Conservation (phyloP, 2,329 filamentous ascomycete genomes). For the Xylaria sp. region DNA sequence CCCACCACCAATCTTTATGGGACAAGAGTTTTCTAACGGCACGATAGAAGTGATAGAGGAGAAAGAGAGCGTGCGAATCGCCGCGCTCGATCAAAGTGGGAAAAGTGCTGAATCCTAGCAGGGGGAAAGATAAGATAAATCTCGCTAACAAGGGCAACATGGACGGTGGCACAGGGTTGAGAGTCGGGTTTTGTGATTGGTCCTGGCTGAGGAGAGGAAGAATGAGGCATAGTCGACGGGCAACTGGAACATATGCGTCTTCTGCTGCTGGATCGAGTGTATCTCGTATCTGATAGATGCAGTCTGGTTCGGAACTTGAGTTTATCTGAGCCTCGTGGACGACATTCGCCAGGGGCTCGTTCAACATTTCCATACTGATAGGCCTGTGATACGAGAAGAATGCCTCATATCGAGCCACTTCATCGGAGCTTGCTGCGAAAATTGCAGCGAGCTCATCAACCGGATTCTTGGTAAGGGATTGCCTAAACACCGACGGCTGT, state of each 20-base stretch:
- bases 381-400: constrained; percentile 34
- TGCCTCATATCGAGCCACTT: constrained; percentile 18
- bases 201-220: constrained; percentile 9
- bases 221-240: constrained; percentile 14
- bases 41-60: constrained; percentile 33
- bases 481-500: constrained; percentile 23
- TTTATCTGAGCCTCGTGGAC: not conserved
- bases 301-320: not conserved
- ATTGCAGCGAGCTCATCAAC: constrained; percentile 1
- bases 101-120: constrained; percentile 29
- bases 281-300: not conserved
- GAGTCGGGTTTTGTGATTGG: not conserved
- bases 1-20: constrained; percentile 27
- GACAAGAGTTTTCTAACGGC: constrained; percentile 22
- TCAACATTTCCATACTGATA: constrained; percentile 17
- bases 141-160: constrained; percentile 3
- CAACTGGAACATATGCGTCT: constrained; percentile 15
- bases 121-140: constrained; percentile 27
- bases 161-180: not conserved
- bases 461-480: constrained; percentile 11
- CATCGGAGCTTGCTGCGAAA: constrained; percentile 15
- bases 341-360: not conserved
- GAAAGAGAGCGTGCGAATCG: constrained; percentile 28
- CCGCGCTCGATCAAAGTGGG: constrained; percentile 26
- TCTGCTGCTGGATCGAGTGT: constrained; percentile 11